Evolutionary conservation across 768 basidiomycete genomes (phyloP).

Genomic region (Amanita molliuscula): DNA sequence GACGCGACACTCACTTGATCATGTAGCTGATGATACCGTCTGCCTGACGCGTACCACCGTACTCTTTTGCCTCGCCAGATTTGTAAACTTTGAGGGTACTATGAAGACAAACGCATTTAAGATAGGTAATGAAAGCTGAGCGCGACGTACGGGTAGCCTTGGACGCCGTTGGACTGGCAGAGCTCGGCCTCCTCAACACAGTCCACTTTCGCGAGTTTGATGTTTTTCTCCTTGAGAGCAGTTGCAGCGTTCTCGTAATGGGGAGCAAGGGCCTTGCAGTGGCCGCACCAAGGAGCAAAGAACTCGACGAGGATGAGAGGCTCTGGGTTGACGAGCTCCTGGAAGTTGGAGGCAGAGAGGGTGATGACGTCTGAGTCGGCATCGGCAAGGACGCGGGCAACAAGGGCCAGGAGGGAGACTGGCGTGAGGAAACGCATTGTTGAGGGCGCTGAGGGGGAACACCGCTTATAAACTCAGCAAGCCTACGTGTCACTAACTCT

Average conservation of each 20-base stretch:
- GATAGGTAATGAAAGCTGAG: neutral
- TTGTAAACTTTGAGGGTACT: conserved; percentile 87
- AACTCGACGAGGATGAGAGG: conserved; percentile 86
- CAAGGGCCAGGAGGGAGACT: conserved; percentile 40
- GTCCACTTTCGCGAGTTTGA: conserved; percentile 94
- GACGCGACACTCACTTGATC: conserved; percentile 60
- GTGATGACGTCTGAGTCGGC: conserved; percentile 73
- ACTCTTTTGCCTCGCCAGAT: conserved; percentile 71
- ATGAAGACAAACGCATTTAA: neutral
- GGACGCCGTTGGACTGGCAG: conserved; percentile 79
- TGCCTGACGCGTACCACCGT: conserved; percentile 82
- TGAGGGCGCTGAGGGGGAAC: conserved; percentile 15
- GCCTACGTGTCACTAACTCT: conserved; percentile 40
- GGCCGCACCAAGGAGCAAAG: conserved; percentile 85
- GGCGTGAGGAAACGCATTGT: conserved; percentile 60
- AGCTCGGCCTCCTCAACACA: conserved; percentile 92
- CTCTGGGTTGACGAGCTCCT: conserved; percentile 52
- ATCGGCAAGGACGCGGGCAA: conserved; percentile 44
- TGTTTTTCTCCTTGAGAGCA: conserved; percentile 77
- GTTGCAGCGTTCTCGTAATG: conserved; percentile 94
- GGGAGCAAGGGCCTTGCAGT: conserved; percentile 92
- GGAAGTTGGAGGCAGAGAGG: conserved; percentile 62
- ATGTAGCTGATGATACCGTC: conserved; percentile 97
- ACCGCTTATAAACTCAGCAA: conserved; percentile 18
- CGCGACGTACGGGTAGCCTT: conserved; percentile 82